Conservation (phyloP, 345 rosid species). For the Arabidopsis arenosa region DNA sequence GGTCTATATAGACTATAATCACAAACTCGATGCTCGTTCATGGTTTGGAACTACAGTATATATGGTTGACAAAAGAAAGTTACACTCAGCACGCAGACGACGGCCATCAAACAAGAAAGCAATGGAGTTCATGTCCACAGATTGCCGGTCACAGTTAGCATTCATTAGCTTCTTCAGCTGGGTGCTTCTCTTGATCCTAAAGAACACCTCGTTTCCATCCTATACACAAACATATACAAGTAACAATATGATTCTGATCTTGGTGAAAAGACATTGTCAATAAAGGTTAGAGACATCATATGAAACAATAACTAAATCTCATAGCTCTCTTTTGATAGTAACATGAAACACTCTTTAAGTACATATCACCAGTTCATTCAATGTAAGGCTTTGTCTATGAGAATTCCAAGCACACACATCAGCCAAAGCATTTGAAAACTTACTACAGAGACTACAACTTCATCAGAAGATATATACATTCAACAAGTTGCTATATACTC, state of each 20-base stretch:
- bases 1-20: neutral
- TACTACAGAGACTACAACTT: neutral
- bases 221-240: constrained; percentile 19
- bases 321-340: neutral
- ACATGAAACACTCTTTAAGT: neutral
- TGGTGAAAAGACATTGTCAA: constrained; percentile 7
- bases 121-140: constrained; percentile 74
- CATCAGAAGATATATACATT: neutral
- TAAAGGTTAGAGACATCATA: neutral
- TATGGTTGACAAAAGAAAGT: no score
- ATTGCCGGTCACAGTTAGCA: constrained; percentile 86
- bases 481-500: neutral
- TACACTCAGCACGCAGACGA: constrained; percentile 65
- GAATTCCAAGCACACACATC: neutral
- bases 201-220: constrained; percentile 90
- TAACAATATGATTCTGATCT: constrained; percentile 50
- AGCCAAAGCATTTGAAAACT: neutral
- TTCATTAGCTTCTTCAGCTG: constrained; percentile 89
- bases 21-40: neutral
- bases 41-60: neutral
- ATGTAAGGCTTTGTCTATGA: neutral
- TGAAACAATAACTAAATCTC: neutral
- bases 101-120: constrained; percentile 92
- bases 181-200: constrained; percentile 85
- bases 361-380: neutral